A percentile compares a stretch with the other conserved stretches of the same genome.
Evolutionary conservation across 352 stramenopile genomes (phyloP).

Genomic region (Phytophthora lateralis): DNA sequence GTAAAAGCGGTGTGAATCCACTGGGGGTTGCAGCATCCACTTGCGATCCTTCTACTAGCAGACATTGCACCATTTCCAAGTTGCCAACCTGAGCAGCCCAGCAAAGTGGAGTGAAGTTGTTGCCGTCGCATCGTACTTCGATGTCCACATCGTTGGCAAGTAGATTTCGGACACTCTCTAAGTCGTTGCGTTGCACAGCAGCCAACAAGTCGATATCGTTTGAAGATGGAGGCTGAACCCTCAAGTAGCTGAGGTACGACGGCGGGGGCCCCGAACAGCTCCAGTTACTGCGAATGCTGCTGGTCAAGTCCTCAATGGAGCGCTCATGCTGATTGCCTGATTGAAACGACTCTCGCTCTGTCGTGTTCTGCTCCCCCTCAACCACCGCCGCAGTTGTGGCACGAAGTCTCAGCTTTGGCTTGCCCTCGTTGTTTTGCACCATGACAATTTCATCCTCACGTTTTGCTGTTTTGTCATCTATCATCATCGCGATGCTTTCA

Average conservation of each 20-base stretch:
- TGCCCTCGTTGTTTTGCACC: neutral
- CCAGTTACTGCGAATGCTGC: constrained; percentile 13
- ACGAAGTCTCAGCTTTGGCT: neutral
- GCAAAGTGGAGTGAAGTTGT: constrained; percentile 26
- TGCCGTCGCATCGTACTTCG: constrained; percentile 20
- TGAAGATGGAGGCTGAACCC: neutral
- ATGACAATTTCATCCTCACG: constrained; percentile 6
- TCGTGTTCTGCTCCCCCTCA: neutral
- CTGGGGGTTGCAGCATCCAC: constrained; percentile 18
- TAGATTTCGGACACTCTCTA: constrained; percentile 8
- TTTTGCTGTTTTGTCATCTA: constrained; percentile 1
- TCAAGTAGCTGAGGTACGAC: constrained; percentile 22
- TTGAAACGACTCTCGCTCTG: neutral
- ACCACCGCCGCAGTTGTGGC: neutral
- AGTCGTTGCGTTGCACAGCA: constrained; percentile 21
- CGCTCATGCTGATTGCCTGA: neutral
- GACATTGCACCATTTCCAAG: constrained; percentile 20
- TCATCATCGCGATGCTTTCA: constrained; percentile 6
- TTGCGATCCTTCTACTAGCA: constrained; percentile 19
- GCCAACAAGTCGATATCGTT: constrained; percentile 12
- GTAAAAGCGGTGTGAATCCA: constrained; percentile 35
- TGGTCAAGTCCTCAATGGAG: constrained; percentile 1
- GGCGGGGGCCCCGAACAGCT: constrained; percentile 9
- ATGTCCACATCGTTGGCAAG: constrained; percentile 20
- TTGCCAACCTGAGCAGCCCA: constrained; percentile 27